These are phyloP conservation scores for Teratosphaeria zuluensis DNA, from an alignment of 2,329 filamentous ascomycete species.

Conservation along the genomic window DNA sequence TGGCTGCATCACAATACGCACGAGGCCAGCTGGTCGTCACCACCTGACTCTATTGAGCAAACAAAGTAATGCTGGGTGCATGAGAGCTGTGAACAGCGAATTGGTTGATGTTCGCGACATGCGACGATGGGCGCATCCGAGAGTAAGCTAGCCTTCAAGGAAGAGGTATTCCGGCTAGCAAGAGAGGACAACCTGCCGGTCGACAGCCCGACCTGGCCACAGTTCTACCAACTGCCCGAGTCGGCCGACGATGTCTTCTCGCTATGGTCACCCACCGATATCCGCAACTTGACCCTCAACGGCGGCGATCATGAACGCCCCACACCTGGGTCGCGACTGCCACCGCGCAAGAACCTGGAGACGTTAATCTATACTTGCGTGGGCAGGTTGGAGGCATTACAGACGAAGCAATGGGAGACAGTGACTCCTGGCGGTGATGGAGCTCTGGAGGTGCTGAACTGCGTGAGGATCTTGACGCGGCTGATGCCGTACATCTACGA, in stretches of 20 bases:
- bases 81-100: not conserved
- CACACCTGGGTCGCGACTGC: constrained; percentile 54
- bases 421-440: not conserved
- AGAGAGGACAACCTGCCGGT: constrained; percentile 80
- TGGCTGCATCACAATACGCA: not conserved
- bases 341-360: constrained; percentile 25
- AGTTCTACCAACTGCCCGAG: constrained; percentile 98
- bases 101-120: not conserved
- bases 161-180: constrained; percentile 94
- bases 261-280: constrained; percentile 66
- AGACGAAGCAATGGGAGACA: constrained; percentile 5
- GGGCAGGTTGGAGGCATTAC: constrained; percentile 16
- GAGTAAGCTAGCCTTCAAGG: constrained; percentile 97
- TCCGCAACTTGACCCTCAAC: constrained; percentile 21
- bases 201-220: constrained; percentile 86
- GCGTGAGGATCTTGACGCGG: constrained; percentile 80
- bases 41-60: not conserved
- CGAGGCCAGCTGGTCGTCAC: not conserved
- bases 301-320: constrained; percentile 54
- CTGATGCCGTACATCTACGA: constrained; percentile 89
- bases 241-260: constrained; percentile 94
- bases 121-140: constrained; percentile 90
- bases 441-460: constrained; percentile 86
- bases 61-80: not conserved
- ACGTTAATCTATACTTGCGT: constrained; percentile 23